These are phyloP conservation scores for Mucor mucedo DNA, from an alignment of 371 early-diverging fungal genomes.

Conservation along the genomic window DNA sequence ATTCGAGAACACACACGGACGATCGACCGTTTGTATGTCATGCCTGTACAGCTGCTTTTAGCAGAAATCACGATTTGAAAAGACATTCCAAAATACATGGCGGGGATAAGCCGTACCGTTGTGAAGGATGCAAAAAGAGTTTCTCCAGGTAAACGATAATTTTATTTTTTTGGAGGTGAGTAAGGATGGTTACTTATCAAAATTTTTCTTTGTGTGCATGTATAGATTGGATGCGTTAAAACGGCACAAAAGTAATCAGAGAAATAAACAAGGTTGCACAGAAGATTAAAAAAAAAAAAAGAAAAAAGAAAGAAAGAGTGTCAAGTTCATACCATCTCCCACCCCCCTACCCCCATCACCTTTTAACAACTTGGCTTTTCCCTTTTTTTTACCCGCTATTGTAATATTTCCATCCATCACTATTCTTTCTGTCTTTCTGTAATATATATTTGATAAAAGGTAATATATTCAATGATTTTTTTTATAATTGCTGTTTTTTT, in stretches of 20 bases:
- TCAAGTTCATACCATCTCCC: conserved; percentile 8
- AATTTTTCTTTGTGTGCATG: not conserved
- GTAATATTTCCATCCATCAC: conserved; percentile 3
- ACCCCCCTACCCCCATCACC: not conserved
- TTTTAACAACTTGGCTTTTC: not conserved
- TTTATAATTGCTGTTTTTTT: conserved; percentile 1
- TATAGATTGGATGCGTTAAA: conserved; percentile 57
- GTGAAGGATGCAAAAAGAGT: conserved; percentile 82
- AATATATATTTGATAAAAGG: not conserved
- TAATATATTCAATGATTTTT: not conserved
- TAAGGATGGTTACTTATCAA: too few relatives aligned
- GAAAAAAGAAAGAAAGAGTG: not conserved
- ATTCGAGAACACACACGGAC: conserved; percentile 80
- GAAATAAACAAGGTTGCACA: conserved; percentile 47
- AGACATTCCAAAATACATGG: conserved; percentile 86
- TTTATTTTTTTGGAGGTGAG: not conserved
- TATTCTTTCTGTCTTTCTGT: not conserved
- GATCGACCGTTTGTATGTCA: conserved; percentile 82
- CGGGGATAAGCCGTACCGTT: conserved; percentile 85
- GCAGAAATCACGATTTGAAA: conserved; percentile 88
- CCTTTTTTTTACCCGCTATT: not conserved
- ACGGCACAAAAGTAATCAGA: conserved; percentile 54
- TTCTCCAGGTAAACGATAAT: conserved; percentile 56
- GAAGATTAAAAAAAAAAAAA: not conserved
- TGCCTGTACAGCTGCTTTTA: conserved; percentile 76